phyloP scores from a whole-genome alignment of 1,284 basidiomycete genomes.

The Ustilago trichophora region DNA sequence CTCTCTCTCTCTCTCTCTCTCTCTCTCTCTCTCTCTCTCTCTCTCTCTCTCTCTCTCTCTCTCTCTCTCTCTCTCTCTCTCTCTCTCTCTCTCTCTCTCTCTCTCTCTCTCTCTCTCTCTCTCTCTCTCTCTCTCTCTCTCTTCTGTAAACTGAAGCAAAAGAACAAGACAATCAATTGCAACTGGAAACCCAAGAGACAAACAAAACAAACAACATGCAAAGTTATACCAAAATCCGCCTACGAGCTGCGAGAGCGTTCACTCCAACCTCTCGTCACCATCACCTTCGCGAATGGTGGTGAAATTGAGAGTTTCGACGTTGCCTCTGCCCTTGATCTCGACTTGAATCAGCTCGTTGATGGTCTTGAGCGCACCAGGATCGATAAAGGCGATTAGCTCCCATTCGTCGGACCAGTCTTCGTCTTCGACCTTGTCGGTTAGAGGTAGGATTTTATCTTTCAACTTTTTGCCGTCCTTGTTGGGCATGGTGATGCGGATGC shows the following conservation, averaged over 20 bases:
- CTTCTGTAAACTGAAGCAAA: no score
- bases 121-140: no score
- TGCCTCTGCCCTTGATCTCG: constrained; percentile 81
- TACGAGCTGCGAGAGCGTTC: not conserved
- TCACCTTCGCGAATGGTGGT: constrained; percentile 57
- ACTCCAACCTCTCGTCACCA: constrained; percentile 55
- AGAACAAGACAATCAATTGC: constrained; percentile 11
- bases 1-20: no score
- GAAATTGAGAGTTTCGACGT: constrained; percentile 69
- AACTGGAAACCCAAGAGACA: no score
- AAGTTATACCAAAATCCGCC: not conserved
- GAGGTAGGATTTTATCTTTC: constrained; percentile 77
- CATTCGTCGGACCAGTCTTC: constrained; percentile 83
- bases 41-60: no score
- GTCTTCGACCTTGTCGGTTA: constrained; percentile 83
- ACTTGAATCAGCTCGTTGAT: constrained; percentile 89
- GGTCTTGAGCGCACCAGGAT: constrained; percentile 87
- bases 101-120: no score
- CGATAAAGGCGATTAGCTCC: constrained; percentile 83
- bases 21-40: no score
- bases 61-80: no score
- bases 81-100: no score
- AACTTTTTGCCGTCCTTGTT: constrained; percentile 77
- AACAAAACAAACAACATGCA: constrained; percentile 5
- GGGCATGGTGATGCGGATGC: constrained; percentile 83